Percentiles rank a stretch among this genome's conserved stretches.
These are phyloP conservation scores for Trebouxia sp. DNA, from an alignment of 139 green algal species.

Conservation along the genomic window DNA sequence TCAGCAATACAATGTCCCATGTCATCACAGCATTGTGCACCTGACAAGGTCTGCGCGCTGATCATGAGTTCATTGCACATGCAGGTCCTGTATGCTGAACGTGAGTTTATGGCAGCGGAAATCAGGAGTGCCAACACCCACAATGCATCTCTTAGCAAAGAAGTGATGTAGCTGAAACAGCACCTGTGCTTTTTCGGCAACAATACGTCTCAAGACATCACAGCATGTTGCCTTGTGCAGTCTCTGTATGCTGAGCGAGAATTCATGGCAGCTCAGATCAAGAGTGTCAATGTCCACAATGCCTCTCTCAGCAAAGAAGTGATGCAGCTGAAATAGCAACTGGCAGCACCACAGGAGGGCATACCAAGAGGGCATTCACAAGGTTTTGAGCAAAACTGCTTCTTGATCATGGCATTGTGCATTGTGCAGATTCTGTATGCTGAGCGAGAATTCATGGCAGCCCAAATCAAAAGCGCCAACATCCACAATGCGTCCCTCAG, in stretches of 20 bases:
- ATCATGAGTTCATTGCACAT: constrained; percentile 49
- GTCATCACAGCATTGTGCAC: no score
- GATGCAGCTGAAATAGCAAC: background rate
- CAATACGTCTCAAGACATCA: no score
- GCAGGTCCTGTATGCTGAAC: constrained; percentile 49
- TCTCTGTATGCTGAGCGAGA: constrained; percentile 51
- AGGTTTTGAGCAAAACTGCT: no score
- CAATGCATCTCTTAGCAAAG: constrained; percentile 14
- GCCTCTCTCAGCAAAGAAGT: constrained; percentile 4
- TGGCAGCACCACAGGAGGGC: background rate
- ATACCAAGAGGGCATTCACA: constrained; percentile 42
- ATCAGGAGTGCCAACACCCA: constrained; percentile 36
- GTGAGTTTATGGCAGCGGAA: constrained; percentile 49
- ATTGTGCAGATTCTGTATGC: constrained; percentile 49
- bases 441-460: constrained; percentile 54
- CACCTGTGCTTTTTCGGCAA: no score
- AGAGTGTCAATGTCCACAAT: constrained; percentile 35
- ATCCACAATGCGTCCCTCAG: constrained; percentile 34
- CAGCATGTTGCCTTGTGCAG: no score
- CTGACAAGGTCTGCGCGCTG: constrained; percentile 44
- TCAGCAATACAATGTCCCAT: no score
- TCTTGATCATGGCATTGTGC: no score
- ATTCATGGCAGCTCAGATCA: constrained; percentile 44
- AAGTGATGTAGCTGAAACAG: background rate
- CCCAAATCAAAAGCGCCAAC: constrained; percentile 39